Evolutionary conservation across 2,329 filamentous ascomycete genomes (phyloP), one percentile per base, ranked within the genome.

Genomic region (Arthrobotrys musiformis): DNA sequence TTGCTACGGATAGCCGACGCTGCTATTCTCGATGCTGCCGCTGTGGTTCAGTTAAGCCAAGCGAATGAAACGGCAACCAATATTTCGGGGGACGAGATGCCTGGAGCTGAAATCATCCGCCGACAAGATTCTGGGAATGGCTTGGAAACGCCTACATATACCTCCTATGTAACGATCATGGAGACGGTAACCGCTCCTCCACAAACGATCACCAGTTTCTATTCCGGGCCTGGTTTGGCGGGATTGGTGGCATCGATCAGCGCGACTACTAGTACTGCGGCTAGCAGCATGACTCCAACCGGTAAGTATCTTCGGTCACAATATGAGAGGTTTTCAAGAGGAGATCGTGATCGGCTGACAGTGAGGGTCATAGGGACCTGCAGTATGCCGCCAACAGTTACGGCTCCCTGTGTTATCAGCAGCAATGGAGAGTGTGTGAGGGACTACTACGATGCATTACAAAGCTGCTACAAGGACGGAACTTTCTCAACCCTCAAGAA

Each of bases 191-290:
- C 52, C 4, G 60, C 72, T 17, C 72, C 72, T 28, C 30, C 58
- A 5, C 2, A 42, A 13, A 77, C 72, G 19, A 70, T 70, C 15
- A 77, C 72, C 7, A 35, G 64, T 13, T 60, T 77, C 17, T 60
- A 58, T 33, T 40, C 48, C 13, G 72, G 72, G 8, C 24, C 22
- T 2, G 69, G 30, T 22, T 8, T n/a, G 3, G 13, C 11, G 30
- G 42, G 28, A 13, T 9, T 50, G 9, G 9, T 26, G 1, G 9
- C 17, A 4, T 1, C 17, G 17, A 22, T 33, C 33, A 35, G 44
- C 28, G 9, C 30, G 1, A 5, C 35, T 6, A 35, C 33, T 35
- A 56, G 30, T 28, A 60, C 63, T 37, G 72, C 66, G 7, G 72
- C 72, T 1, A 77, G 63, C 19, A 64, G 17, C 42, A 44, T 60